Evolutionary conservation across 768 basidiomycete genomes (phyloP).

Genomic region (Holtermanniella nyarrowii): DNA sequence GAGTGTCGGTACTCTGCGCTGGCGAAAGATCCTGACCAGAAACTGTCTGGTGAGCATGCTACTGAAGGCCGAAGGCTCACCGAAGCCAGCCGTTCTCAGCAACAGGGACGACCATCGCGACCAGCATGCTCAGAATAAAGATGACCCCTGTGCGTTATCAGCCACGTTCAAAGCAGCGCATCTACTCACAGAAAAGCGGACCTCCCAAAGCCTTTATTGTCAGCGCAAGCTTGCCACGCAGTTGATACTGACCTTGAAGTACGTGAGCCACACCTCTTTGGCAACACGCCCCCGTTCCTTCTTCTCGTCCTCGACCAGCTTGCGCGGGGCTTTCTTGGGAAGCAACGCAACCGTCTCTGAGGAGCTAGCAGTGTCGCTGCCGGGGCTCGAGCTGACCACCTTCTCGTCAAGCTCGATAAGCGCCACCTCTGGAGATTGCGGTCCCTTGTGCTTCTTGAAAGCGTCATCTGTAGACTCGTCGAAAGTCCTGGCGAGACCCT

Average conservation of each 20-base stretch:
- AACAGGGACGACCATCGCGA: conserved; percentile 56
- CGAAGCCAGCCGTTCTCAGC: conserved; percentile 59
- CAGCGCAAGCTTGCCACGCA: background rate
- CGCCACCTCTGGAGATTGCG: conserved; percentile 17
- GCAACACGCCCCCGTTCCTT: conserved; percentile 64
- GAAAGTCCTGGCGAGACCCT: conserved; percentile 56
- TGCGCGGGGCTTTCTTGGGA: conserved; percentile 56
- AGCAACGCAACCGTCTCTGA: background rate
- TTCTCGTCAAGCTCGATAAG: conserved; percentile 8
- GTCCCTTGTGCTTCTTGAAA: conserved; percentile 6
- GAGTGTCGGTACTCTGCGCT: conserved; percentile 39
- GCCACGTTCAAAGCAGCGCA: background rate
- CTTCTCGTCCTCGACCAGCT: conserved; percentile 64
- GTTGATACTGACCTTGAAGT: conserved; percentile 45
- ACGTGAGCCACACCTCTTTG: conserved; percentile 56
- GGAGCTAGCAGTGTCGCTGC: background rate
- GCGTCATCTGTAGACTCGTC: conserved; percentile 37
- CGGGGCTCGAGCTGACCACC: background rate
- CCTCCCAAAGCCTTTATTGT: conserved; percentile 23
- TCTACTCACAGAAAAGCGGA: conserved; percentile 15
- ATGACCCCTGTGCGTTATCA: conserved; percentile 42
- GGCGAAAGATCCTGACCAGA: conserved; percentile 49
- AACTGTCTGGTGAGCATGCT: conserved; percentile 9
- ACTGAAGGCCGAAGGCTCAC: conserved; percentile 7
- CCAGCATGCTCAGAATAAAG: conserved; percentile 49